phyloP scores from a whole-genome alignment of 73 alveolate species.

The Durusdinium trenchii region DNA sequence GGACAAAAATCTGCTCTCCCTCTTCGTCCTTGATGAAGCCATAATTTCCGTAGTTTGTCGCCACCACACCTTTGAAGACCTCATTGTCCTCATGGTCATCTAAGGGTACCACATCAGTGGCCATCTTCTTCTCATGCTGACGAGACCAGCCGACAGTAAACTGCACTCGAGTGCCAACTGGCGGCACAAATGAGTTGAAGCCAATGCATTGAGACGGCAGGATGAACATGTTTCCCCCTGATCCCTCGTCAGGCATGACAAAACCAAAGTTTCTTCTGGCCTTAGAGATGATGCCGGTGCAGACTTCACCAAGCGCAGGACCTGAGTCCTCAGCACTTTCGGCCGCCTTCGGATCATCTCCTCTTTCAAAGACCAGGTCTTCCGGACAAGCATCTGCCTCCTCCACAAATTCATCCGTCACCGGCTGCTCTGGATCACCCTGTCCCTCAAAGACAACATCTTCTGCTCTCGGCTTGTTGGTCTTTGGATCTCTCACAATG shows the following conservation, averaged over 20 bases:
- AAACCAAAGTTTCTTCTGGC: neutral
- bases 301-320: slow-evolving; percentile 10
- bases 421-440: neutral
- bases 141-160: neutral
- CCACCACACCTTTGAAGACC: neutral
- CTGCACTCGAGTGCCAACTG: slow-evolving; percentile 32
- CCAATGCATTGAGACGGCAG: neutral
- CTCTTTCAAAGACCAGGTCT: too few species aligned
- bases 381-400: neutral
- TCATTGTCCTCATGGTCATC: neutral
- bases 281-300: neutral
- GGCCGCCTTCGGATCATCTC: neutral
- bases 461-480: slow-evolving; percentile 2
- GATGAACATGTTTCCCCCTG: neutral
- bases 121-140: neutral
- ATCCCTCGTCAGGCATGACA: neutral
- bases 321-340: neutral
- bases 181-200: neutral
- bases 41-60: neutral
- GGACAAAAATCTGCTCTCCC: neutral
- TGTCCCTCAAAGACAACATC: slow-evolving; percentile 12
- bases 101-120: neutral
- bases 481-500: neutral
- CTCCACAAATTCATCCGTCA: neutral
- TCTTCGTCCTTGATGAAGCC: slow-evolving; percentile 32